These are phyloP conservation scores for Clonostachys rhizophaga DNA, from an alignment of 2,329 filamentous ascomycete genomes.

Conservation along the genomic window DNA sequence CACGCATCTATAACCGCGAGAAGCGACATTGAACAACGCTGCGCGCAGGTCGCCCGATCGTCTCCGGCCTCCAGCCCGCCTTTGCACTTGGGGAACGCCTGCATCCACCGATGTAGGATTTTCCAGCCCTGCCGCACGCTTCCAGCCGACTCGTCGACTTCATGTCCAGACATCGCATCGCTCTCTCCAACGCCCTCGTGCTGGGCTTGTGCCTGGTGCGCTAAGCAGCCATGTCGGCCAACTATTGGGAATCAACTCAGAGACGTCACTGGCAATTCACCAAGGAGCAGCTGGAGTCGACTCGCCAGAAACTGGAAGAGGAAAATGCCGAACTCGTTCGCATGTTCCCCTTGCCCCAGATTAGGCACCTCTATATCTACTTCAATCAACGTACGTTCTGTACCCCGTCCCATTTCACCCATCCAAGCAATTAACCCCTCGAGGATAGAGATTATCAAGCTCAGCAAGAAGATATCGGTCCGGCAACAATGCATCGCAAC, in stretches of 20 bases:
- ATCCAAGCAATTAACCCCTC: background rate
- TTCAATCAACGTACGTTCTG: slow-evolving; percentile 73
- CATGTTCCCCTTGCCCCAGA: slow-evolving; percentile 77
- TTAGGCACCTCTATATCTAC: slow-evolving; percentile 81
- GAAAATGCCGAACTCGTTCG: slow-evolving; percentile 70
- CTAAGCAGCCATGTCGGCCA: slow-evolving; percentile 69
- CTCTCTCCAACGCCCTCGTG: too few relatives aligned
- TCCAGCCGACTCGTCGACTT: too few relatives aligned
- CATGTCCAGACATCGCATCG: too few relatives aligned
- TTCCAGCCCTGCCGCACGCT: too few relatives aligned
- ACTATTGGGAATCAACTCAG: slow-evolving; percentile 96
- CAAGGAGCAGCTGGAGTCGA: slow-evolving; percentile 70
- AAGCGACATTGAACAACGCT: too few relatives aligned
- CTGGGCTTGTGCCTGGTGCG: too few relatives aligned
- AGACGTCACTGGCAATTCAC: slow-evolving; percentile 87
- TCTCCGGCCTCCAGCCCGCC: too few relatives aligned
- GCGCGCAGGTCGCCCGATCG: too few relatives aligned
- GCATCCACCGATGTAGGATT: too few relatives aligned
- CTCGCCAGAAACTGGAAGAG: slow-evolving; percentile 73
- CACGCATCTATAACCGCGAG: too few relatives aligned
- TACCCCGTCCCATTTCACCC: background rate
- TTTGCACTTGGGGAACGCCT: too few relatives aligned
- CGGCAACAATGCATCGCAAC: slow-evolving; percentile 92
- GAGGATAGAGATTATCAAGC: slow-evolving; percentile 65
- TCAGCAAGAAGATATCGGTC: slow-evolving; percentile 78